Percentiles rank a stretch among this genome's conserved stretches.
phyloP scores from a whole-genome alignment of 1,139 yeast species.

The Yarrowia galli region DNA sequence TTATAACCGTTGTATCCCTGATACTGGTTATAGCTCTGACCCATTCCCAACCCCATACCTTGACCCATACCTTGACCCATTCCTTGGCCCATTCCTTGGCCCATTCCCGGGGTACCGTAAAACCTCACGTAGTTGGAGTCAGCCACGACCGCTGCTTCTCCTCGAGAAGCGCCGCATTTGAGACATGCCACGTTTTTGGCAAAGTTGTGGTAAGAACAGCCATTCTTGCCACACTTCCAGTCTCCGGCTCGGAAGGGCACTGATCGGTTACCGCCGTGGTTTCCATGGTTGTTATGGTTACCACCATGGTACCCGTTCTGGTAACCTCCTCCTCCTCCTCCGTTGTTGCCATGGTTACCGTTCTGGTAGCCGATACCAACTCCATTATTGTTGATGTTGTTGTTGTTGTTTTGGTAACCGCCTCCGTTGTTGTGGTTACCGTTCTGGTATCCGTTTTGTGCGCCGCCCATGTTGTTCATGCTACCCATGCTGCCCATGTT shows the following conservation, averaged over 20 bases:
- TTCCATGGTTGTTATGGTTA: conserved; percentile 32
- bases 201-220: conserved; percentile 88
- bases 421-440: background rate
- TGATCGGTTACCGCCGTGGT: conserved; percentile 32
- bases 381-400: background rate
- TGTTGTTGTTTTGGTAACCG: conserved; percentile 4
- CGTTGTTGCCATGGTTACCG: background rate
- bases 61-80: conserved; percentile 1
- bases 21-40: conserved; percentile 8
- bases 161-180: conserved; percentile 85
- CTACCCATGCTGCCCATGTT: background rate
- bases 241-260: conserved; percentile 97
- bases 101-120: conserved; percentile 13
- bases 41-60: conserved; percentile 27
- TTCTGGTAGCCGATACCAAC: conserved; percentile 5
- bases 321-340: conserved; percentile 3
- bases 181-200: conserved; percentile 88
- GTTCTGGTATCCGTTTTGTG: conserved; percentile 11
- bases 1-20: conserved; percentile 27
- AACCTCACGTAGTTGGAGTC: conserved; percentile 27
- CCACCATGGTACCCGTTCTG: conserved; percentile 16
- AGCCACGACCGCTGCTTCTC: conserved; percentile 53
- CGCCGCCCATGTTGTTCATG: background rate
- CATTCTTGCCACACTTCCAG: conserved; percentile 86
- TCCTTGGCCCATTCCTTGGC: background rate